A percentile compares a stretch with the other conserved stretches of the same genome.
These are phyloP conservation scores for Sporisorium graminicola DNA, from an alignment of 1,284 basidiomycete species.

Conservation along the genomic window DNA sequence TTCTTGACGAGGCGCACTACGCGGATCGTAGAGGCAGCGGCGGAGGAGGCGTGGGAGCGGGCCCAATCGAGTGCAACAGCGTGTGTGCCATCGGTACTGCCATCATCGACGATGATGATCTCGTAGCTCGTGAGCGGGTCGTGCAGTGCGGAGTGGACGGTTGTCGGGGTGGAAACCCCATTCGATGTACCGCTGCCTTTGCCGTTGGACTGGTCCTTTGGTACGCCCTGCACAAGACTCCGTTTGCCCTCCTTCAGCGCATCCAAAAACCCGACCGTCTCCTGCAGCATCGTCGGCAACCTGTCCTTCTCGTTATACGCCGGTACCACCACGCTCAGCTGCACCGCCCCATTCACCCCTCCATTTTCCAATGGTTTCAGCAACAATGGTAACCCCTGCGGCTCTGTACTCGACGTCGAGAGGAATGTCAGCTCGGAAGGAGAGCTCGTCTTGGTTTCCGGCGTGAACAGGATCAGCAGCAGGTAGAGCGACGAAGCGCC, in stretches of 20 bases:
- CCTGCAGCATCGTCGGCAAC: slow-evolving; percentile 83
- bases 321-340: slow-evolving; percentile 83
- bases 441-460: slow-evolving; percentile 16
- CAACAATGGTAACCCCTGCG: slow-evolving; percentile 22
- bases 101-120: slow-evolving; percentile 89
- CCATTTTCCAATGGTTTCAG: slow-evolving; percentile 10
- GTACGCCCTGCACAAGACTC: slow-evolving; percentile 22
- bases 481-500: slow-evolving; percentile 25
- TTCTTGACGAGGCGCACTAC: slow-evolving; percentile 84
- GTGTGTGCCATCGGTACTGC: slow-evolving; percentile 82
- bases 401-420: slow-evolving; percentile 2
- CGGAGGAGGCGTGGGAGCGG: slow-evolving; percentile 73
- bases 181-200: background rate
- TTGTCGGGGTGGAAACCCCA: background rate
- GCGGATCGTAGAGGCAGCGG: slow-evolving; percentile 72
- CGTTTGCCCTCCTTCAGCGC: slow-evolving; percentile 52
- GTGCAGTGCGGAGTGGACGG: slow-evolving; percentile 20
- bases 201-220: slow-evolving; percentile 2
- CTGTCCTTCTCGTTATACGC: slow-evolving; percentile 89
- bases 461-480: slow-evolving; percentile 29
- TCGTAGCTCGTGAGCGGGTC: slow-evolving; percentile 72
- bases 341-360: slow-evolving; percentile 44
- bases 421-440: slow-evolving; percentile 28
- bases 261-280: slow-evolving; percentile 75
- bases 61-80: slow-evolving; percentile 78